These are phyloP conservation scores for Blastobotrys buckinghamii DNA, from an alignment of 1,139 yeast genomes.

Conservation along the genomic window DNA sequence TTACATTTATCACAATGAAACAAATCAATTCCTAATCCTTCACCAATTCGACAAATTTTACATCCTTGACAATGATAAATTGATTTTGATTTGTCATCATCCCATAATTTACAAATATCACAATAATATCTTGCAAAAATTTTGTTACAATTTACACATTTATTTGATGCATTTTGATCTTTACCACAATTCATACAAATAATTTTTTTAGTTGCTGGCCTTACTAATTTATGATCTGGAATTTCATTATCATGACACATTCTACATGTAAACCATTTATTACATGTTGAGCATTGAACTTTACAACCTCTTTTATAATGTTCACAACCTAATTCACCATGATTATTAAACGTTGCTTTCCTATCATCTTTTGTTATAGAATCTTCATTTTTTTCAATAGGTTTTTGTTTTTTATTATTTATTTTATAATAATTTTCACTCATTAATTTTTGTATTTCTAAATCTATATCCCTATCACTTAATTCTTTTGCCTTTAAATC, in stretches of 20 bases:
- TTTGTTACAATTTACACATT: constrained; percentile 60
- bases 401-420: not conserved
- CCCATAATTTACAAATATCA: constrained; percentile 70
- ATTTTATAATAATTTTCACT: constrained; percentile 61
- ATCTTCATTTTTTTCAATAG: constrained; percentile 9
- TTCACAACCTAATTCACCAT: constrained; percentile 59
- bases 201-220: constrained; percentile 60
- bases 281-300: constrained; percentile 71
- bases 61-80: constrained; percentile 91
- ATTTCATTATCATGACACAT: constrained; percentile 68
- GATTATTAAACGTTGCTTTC: constrained; percentile 41
- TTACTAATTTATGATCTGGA: constrained; percentile 54
- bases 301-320: constrained; percentile 86
- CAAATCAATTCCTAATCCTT: constrained; percentile 81
- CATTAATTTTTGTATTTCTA: constrained; percentile 68
- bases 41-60: constrained; percentile 86
- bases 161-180: constrained; percentile 67
- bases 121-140: constrained; percentile 76
- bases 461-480: constrained; percentile 51
- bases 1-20: constrained; percentile 91
- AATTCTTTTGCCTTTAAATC: constrained; percentile 47
- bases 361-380: constrained; percentile 46
- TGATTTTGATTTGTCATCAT: constrained; percentile 70
- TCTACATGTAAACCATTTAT: constrained; percentile 73
- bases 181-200: constrained; percentile 76